Evolutionary conservation across 1,284 basidiomycete genomes (phyloP), one percentile per base, ranked within the genome.

Genomic region (Sporisorium scitamineum): DNA sequence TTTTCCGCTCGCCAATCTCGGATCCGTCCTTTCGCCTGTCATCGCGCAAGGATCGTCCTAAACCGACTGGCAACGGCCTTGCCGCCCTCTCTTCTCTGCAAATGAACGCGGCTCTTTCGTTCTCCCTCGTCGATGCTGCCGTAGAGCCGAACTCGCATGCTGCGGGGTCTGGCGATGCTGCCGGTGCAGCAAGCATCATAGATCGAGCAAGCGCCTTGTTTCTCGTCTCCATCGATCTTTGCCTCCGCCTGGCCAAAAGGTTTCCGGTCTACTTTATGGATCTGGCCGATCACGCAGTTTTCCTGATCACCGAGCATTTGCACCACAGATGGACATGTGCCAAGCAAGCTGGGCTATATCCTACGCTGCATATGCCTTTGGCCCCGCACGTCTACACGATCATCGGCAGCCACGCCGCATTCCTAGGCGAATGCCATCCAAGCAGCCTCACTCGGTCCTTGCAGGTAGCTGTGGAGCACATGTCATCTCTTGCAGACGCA

Each of bases 301-400:
- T 66, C 7, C 27, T 68, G 20, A 37, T 75, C 18, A 47, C 45
- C 53, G 63, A 75, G 50, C 62, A 70, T 50, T 24, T 63, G n/a
- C 55, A 55, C 9, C 72, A 75, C 41, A 37, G 42, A 14, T 75
- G 72, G 72, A 70, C 67, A 11, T 62, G 63, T 31, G 63, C 63
- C 24, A 71, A 66, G 69, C 69, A 66, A 22, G 58, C 42, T 6
- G 22, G 50, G 14, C 5, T 56, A 3, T 26, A n/a, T 7, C 63
- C 69, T 1, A 47, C 59, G 2, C 26, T 57, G 32, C 50, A 66
- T 3, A 61, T 52, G 52, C 47, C 69, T 26, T 52, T 44, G 45
- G 55, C 69, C 27, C 27, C 59, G 1, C 50, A 71, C 10, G 45
- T 48, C 20, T 71, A 66, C 54, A n/a, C 39, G 3, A 42, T 54